Base-by-base conservation (phyloP, 2,329 filamentous ascomycete species). In the Aspergillus hortae region DNA sequence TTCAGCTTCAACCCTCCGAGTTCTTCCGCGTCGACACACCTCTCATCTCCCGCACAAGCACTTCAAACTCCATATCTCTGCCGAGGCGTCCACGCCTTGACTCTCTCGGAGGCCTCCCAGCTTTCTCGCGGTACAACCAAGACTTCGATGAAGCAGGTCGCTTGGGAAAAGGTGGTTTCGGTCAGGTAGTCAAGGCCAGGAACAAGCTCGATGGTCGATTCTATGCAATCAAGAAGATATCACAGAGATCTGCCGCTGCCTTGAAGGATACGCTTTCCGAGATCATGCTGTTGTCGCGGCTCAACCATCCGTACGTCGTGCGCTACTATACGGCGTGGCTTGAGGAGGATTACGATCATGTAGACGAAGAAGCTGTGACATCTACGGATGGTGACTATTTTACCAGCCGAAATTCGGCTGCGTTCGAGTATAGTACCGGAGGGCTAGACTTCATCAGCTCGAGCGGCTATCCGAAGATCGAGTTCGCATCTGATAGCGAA, bases 221-320 rank as follows among this genome's bases (percentile, higher is more conserved):
- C 41, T 99, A 97, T 71, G 94, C 94, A 15, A 89, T 99, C 67
- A 99, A 99, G 70, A 96, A 97, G 68, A 94, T 99, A 56, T 90
- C 86, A 1, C 89, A 94, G 60, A 86, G 87, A 47, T 90, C 90
- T 1, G 82, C 88, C 23, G 81, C 86, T 10, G 77, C 80, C 4
- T 64, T 81, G 47, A 75, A 77, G 53, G 74, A 75, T 53, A 89
- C 88, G 52, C 77, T 97, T 36, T 92, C 88, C 0, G 89, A 96
- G 66, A 92, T 96, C 38, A 87, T 92, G 67, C 75, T 97, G 7
- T 78, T 99, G 14, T 95, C 92, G n/a, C 85, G 90, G 54, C 81
- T 99, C 51, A 96, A 95, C 63, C 92, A 97, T 69, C 92, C 92
- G 3, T 85, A 85, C 60, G 83, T 88, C 15, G 90, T 96, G 52